These are phyloP conservation scores for Erigeron canadensis DNA, from an alignment of 129 eudicot genomes.

Conservation along the genomic window DNA sequence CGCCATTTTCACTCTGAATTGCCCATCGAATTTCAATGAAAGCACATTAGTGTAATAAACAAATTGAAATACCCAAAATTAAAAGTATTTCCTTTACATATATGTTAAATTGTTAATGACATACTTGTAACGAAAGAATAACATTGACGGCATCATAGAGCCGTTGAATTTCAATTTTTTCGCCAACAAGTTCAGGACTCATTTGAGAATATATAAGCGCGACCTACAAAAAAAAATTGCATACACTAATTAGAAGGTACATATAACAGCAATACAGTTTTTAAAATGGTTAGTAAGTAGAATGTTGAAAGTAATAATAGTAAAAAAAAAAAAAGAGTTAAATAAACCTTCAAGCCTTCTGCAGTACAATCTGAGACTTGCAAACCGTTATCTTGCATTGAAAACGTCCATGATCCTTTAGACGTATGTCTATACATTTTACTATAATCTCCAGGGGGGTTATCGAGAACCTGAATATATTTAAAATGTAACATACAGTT, in stretches of 20 bases:
- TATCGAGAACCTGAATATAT: conserved; percentile 43
- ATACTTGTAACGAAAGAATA: conserved; percentile 65
- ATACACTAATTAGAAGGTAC: background rate
- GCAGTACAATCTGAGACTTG: conserved; percentile 80
- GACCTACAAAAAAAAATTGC: conserved; percentile 27
- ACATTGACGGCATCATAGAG: conserved; percentile 66
- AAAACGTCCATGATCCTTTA: conserved; percentile 77
- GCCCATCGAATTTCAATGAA: background rate
- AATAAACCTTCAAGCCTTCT: conserved; percentile 63
- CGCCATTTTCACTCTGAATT: conserved; percentile 61
- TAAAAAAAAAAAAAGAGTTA: too few relatives aligned
- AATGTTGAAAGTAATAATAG: too few relatives aligned
- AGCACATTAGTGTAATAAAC: background rate
- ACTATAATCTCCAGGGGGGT: conserved; percentile 48
- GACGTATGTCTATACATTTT: conserved; percentile 54
- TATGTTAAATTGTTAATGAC: background rate
- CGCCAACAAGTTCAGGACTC: conserved; percentile 49
- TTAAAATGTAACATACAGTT: background rate
- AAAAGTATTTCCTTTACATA: background rate
- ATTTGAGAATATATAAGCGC: conserved; percentile 54
- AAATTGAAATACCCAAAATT: background rate
- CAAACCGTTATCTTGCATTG: conserved; percentile 66
- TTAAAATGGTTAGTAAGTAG: background rate
- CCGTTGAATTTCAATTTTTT: conserved; percentile 36
- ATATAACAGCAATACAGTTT: background rate